A percentile compares a stretch with the other conserved stretches of the same genome.
Evolutionary conservation across 139 green algal species (phyloP).

Genomic region (Klebsormidium nitens): DNA sequence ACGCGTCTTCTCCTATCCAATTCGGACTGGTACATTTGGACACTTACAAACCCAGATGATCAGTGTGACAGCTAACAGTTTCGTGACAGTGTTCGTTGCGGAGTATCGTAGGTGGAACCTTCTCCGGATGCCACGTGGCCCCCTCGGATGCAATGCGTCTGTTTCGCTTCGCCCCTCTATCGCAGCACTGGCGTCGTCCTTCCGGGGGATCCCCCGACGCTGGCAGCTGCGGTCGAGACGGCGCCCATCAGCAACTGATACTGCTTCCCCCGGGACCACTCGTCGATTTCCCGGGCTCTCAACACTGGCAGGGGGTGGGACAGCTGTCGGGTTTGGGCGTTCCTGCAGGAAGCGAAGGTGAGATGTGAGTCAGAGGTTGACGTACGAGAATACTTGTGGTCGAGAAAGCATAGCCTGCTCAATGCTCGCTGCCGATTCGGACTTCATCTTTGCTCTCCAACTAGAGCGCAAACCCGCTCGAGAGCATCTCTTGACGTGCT

Average conservation of each 20-base stretch:
- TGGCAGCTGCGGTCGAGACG: no score
- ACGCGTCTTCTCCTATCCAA: no score
- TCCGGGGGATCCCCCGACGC: no score
- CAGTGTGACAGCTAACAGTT: no score
- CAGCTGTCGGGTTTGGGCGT: slow-evolving; percentile 39
- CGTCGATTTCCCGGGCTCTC: slow-evolving; percentile 40
- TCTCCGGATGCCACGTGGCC: no score
- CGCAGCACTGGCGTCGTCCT: no score
- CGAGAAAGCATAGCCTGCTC: not conserved
- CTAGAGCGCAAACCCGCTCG: not conserved
- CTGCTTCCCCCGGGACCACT: slow-evolving; percentile 30
- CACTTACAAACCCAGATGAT: no score
- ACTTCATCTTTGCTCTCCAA: not conserved
- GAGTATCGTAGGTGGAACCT: no score
- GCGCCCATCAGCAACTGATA: slow-evolving; percentile 27
- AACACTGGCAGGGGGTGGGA: slow-evolving; percentile 45
- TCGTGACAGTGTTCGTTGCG: no score
- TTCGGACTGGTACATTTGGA: no score
- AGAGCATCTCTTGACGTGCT: not conserved
- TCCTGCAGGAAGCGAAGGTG: slow-evolving; percentile 1
- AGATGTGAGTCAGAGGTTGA: not conserved
- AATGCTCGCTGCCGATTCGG: not conserved
- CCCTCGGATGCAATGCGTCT: no score
- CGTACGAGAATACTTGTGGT: not conserved
- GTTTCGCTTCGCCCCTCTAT: no score